These are phyloP conservation scores for Quercus rubra DNA, from an alignment of 306 rosid genomes.

Conservation along the genomic window DNA sequence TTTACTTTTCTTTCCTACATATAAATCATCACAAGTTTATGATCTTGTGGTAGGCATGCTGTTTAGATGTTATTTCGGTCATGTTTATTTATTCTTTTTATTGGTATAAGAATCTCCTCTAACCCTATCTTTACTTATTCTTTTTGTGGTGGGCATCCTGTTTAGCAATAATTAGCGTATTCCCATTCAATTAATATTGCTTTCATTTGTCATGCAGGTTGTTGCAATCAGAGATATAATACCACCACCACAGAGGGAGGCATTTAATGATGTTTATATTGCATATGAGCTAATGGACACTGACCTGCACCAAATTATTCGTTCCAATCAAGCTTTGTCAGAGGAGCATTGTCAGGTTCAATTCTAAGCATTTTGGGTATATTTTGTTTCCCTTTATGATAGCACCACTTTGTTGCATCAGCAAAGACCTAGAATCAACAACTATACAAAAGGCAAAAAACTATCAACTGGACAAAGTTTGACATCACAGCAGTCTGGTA, in stretches of 20 bases:
- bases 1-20: not conserved
- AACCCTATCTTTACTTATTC: too few species aligned
- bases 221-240: slow-evolving; percentile 93
- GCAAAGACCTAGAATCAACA: too few species aligned
- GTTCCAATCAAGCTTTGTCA: slow-evolving; percentile 84
- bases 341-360: slow-evolving; percentile 98
- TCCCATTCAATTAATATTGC: not conserved
- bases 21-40: not conserved
- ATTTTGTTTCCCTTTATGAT: not conserved
- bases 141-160: too few species aligned
- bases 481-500: too few species aligned
- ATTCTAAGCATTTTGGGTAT: slow-evolving; percentile 2
- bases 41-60: not conserved
- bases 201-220: slow-evolving; percentile 43
- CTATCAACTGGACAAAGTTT: too few species aligned
- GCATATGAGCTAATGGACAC: slow-evolving; percentile 99
- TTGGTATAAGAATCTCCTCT: too few species aligned
- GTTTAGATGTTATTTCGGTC: not conserved
- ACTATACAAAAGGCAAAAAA: too few species aligned
- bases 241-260: slow-evolving; percentile 83
- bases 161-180: too few species aligned
- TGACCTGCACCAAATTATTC: slow-evolving; percentile 91
- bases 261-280: slow-evolving; percentile 88
- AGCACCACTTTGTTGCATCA: not conserved
- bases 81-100: not conserved